Evolutionary conservation across 805 yeast species (phyloP), one percentile per base, ranked within the genome.

Genomic region (Barnettozyma wickerhamii): DNA sequence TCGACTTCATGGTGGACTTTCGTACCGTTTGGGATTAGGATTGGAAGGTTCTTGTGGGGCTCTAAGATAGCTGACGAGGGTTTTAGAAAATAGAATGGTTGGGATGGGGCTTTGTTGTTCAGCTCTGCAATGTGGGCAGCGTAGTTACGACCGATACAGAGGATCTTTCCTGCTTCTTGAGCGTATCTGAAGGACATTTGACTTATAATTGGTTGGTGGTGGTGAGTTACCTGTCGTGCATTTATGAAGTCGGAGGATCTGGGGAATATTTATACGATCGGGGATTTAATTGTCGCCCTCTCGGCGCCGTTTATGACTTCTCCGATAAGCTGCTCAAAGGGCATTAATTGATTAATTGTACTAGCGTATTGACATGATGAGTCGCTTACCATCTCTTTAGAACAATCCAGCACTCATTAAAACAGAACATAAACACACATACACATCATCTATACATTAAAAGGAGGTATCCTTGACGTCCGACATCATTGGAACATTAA

Each of bases 61-160:
- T 73, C 63, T 36, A 93, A 70, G 18, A 89, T 72, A 6, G 95
- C 72, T 5, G 95, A 82, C 4, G 84, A 68, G 10, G 99, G 99
- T 64, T 93, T 93, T 49, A 90, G 66, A 60, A 93, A 93, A 71
- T 83, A 93, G 53, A 93, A 91, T 4, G 99, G 99, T 56, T 81
- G 86, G 27, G 71, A 67, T 3, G 99, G 98, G 17, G 75, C 72
- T 19, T 76, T 63, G 59, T 90, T 93, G 69, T 86, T 84, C 43
- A 93, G 69, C 62, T 93, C 99, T 47, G 83, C 76, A 58, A 89
- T 86, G 56, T 93, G 99, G 17, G 95, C 97, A n/a, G 88, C 95
- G 60, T 89, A 93, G 64, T 93, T 93, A 54, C 99, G 82, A 33
- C 99, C 99, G 50, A 93, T 91, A 63, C 99, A 93, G 14, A 93